Evolutionary conservation across 2,329 filamentous ascomycete species (phyloP).

Genomic region (Teratosphaeria destructans): DNA sequence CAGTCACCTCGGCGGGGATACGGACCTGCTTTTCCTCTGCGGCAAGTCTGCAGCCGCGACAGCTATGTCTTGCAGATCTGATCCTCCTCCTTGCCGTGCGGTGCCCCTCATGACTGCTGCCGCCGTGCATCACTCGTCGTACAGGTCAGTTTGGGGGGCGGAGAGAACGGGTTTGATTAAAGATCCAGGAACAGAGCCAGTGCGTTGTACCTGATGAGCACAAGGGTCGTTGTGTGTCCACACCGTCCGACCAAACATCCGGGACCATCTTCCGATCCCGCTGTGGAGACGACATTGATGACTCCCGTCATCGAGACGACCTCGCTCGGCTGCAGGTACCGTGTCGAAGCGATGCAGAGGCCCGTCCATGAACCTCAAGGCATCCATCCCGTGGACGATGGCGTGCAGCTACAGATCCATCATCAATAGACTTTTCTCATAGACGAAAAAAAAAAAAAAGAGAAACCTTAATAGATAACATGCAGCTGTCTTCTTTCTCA

Average conservation of each 20-base stretch:
- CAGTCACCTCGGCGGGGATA: not conserved
- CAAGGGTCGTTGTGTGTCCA: not conserved
- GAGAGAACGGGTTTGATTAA: no score
- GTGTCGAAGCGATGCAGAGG: not conserved
- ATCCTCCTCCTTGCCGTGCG: not conserved
- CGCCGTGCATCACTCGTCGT: not conserved
- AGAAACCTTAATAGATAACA: not conserved
- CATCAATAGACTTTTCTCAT: not conserved
- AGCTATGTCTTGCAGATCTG: not conserved
- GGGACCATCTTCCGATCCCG: not conserved
- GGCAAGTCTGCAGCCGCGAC: not conserved
- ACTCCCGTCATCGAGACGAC: not conserved
- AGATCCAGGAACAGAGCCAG: not conserved
- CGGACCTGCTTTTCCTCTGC: not conserved
- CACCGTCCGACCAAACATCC: not conserved
- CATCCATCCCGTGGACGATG: not conserved
- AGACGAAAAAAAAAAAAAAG: not conserved
- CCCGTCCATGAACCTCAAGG: not conserved
- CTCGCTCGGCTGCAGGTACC: not conserved
- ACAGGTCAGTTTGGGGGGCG: not conserved
- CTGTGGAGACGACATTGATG: not conserved
- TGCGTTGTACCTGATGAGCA: not conserved
- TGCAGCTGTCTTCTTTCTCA: not conserved
- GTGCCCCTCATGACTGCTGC: not conserved
- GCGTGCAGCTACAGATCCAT: not conserved